Conservation (phyloP, 176 grass and related monocot species). For the Ensete ventricosum region DNA sequence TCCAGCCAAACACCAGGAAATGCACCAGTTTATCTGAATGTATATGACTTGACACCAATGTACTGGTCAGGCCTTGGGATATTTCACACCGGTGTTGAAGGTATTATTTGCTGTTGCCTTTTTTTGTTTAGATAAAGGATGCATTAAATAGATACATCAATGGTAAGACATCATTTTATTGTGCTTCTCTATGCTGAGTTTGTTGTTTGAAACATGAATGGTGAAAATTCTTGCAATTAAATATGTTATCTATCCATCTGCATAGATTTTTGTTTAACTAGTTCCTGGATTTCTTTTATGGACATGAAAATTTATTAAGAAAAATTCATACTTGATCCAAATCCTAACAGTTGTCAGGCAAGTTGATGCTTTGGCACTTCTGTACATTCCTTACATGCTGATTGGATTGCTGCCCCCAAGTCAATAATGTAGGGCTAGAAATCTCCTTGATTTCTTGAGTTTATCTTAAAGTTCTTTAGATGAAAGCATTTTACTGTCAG, state of each 20-base stretch:
- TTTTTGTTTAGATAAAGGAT: neutral
- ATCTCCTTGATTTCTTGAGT: neutral
- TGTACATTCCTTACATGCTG: neutral
- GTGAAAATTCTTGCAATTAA: neutral
- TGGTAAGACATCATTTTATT: neutral
- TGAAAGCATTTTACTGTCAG: slow-evolving; percentile 6
- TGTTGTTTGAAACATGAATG: neutral
- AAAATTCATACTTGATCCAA: neutral
- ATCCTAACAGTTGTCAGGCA: neutral
- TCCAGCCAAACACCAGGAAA: slow-evolving; percentile 46
- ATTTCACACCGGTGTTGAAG: slow-evolving; percentile 97
- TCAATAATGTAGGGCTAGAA: neutral
- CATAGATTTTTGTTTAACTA: neutral
- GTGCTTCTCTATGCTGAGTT: neutral
- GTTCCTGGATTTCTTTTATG: neutral
- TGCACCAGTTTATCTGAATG: slow-evolving; percentile 90
- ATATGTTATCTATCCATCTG: neutral
- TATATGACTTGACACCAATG: slow-evolving; percentile 89
- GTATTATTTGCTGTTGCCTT: slow-evolving; percentile 32
- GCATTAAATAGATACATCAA: neutral
- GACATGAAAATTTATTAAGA: neutral
- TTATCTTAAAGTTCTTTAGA: neutral
- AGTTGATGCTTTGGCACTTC: neutral
- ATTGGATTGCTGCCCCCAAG: neutral
- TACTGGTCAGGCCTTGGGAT: slow-evolving; percentile 96